These are phyloP conservation scores for Septoria petroselini DNA, from an alignment of 2,329 filamentous ascomycete genomes.

Conservation along the genomic window DNA sequence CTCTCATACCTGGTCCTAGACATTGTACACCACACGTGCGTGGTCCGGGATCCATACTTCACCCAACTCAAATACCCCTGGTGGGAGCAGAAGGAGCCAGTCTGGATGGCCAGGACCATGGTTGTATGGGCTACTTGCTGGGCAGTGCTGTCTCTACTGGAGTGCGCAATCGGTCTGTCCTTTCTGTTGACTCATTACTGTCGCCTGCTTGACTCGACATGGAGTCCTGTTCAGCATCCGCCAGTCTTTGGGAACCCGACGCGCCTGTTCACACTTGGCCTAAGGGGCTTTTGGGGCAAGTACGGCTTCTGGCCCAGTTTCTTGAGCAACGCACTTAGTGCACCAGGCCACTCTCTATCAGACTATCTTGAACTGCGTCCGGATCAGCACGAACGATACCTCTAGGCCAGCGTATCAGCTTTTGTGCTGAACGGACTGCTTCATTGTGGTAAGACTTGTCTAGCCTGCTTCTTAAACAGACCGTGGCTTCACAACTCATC, in stretches of 20 bases:
- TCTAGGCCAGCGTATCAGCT: not conserved
- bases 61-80: not conserved
- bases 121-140: slow-evolving; percentile 3
- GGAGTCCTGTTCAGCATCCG: slow-evolving; percentile 1
- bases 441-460: not conserved
- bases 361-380: not conserved
- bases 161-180: not conserved
- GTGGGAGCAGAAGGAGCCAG: not conserved
- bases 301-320: slow-evolving; percentile 4
- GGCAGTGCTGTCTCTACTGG: not conserved
- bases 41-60: not conserved
- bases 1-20: slow-evolving; percentile 5
- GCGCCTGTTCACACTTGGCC: not conserved
- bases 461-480: not conserved
- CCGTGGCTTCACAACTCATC: too few species aligned
- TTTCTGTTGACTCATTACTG: not conserved
- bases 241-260: not conserved
- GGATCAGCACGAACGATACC: not conserved
- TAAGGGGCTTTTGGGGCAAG: slow-evolving; percentile 5
- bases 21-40: not conserved
- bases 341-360: not conserved
- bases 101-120: not conserved
- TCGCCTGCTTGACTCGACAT: not conserved
- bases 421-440: not conserved
- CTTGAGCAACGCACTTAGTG: not conserved